Conservation (phyloP, 352 stramenopile genomes). For the Phytophthora boehmeriae region DNA sequence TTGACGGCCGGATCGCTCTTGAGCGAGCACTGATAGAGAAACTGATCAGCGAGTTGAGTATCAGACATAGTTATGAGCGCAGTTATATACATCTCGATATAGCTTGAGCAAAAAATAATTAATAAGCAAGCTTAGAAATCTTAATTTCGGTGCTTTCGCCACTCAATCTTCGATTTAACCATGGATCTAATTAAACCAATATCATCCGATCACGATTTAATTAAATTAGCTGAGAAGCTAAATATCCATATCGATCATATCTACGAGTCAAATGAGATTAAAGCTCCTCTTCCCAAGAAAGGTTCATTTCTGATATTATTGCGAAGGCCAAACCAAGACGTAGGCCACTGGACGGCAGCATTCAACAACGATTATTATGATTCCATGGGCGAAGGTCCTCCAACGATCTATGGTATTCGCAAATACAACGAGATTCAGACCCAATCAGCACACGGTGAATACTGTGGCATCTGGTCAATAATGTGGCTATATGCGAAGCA, state of each 20-base stretch:
- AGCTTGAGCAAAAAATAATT: not conserved
- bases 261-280: slow-evolving; percentile 3
- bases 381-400: slow-evolving; percentile 6
- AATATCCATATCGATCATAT: slow-evolving; percentile 5
- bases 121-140: not conserved
- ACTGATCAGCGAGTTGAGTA: slow-evolving; percentile 10
- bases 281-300: not conserved
- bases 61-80: not conserved
- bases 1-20: slow-evolving; percentile 2
- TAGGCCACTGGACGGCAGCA: slow-evolving; percentile 10
- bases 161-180: too few relatives aligned
- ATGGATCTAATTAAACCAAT: too few relatives aligned
- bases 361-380: slow-evolving; percentile 13
- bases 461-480: slow-evolving; percentile 13
- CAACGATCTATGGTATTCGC: not conserved
- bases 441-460: slow-evolving; percentile 3
- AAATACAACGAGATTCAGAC: slow-evolving; percentile 16
- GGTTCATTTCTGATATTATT: slow-evolving; percentile 13
- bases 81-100: not conserved
- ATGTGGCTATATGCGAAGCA: slow-evolving; percentile 21
- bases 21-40: slow-evolving; percentile 1
- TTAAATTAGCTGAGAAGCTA: slow-evolving; percentile 1
- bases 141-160: too few relatives aligned
- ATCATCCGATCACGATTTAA: slow-evolving; percentile 2
- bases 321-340: not conserved